Conservation (phyloP, 345 rosid species). For the Gynandropsis gynandra region DNA sequence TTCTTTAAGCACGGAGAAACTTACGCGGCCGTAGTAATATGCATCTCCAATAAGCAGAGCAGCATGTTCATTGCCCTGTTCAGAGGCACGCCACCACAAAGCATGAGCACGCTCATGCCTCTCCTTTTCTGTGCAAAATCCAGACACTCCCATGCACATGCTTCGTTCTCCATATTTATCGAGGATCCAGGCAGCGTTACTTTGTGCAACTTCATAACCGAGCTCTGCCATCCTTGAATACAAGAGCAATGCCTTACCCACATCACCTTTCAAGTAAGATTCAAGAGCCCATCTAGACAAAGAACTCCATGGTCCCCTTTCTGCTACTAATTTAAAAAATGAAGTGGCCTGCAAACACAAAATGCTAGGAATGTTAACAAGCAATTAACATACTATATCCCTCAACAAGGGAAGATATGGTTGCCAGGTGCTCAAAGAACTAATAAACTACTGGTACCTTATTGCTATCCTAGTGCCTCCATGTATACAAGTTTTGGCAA, state of each 20-base stretch:
- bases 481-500: background rate
- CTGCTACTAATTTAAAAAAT: constrained; percentile 82
- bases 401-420: background rate
- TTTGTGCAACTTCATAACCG: constrained; percentile 90
- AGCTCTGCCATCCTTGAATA: constrained; percentile 97
- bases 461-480: too few species aligned
- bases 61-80: constrained; percentile 94
- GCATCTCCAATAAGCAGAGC: constrained; percentile 91
- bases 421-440: background rate
- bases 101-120: constrained; percentile 80
- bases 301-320: constrained; percentile 95
- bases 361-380: constrained; percentile 5
- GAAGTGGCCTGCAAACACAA: constrained; percentile 56
- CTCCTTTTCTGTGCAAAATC: constrained; percentile 64
- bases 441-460: too few species aligned
- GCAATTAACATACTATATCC: background rate
- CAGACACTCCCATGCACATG: constrained; percentile 88
- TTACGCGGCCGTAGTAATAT: constrained; percentile 84
- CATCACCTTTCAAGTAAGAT: constrained; percentile 76
- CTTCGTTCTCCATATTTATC: constrained; percentile 80
- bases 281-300: constrained; percentile 92
- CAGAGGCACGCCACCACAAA: constrained; percentile 94
- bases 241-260: constrained; percentile 75
- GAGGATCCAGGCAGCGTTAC: constrained; percentile 97
- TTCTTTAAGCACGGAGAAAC: constrained; percentile 6